A percentile compares a stretch with the other conserved stretches of the same genome.
These are phyloP conservation scores for Linanthus parryae DNA, from an alignment of 148 eudicot genomes.

Conservation along the genomic window DNA sequence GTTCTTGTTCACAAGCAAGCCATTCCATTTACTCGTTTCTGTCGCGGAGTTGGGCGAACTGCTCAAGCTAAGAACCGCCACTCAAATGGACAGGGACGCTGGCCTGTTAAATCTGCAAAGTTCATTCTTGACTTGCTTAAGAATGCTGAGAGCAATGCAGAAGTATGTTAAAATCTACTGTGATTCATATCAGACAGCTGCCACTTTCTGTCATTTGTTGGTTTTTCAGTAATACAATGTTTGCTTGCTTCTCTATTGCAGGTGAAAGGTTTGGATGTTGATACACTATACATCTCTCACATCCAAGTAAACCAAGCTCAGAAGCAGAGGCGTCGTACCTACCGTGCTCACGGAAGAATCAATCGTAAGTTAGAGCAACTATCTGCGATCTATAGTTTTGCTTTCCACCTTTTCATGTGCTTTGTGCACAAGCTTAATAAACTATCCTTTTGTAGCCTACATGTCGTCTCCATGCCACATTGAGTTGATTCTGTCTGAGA, in stretches of 20 bases:
- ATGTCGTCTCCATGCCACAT: constrained; percentile 64
- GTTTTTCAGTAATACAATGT: not conserved
- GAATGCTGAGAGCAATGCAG: constrained; percentile 75
- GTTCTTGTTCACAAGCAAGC: constrained; percentile 67
- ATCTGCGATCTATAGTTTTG: too few relatives aligned
- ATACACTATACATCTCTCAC: constrained; percentile 53
- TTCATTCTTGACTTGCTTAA: constrained; percentile 57
- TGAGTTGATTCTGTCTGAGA: constrained; percentile 47
- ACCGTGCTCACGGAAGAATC: constrained; percentile 61
- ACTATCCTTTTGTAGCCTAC: constrained; percentile 28
- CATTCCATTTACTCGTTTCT: constrained; percentile 65
- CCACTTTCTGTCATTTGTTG: not conserved
- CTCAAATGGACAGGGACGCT: constrained; percentile 67
- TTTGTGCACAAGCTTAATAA: too few relatives aligned
- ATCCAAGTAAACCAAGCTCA: constrained; percentile 62
- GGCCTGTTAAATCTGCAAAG: constrained; percentile 61
- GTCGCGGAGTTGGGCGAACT: constrained; percentile 65
- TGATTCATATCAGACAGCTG: not conserved
- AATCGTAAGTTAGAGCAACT: constrained; percentile 57
- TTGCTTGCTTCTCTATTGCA: constrained; percentile 1
- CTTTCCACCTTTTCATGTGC: too few relatives aligned
- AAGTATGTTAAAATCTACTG: constrained; percentile 23
- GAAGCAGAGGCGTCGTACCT: constrained; percentile 60
- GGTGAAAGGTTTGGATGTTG: constrained; percentile 62
- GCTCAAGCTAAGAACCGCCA: constrained; percentile 71